Evolutionary conservation across 805 yeast genomes (phyloP), one percentile per base, ranked within the genome.

Genomic region (baker's yeast (Saccharomyces cerevisiae)): DNA sequence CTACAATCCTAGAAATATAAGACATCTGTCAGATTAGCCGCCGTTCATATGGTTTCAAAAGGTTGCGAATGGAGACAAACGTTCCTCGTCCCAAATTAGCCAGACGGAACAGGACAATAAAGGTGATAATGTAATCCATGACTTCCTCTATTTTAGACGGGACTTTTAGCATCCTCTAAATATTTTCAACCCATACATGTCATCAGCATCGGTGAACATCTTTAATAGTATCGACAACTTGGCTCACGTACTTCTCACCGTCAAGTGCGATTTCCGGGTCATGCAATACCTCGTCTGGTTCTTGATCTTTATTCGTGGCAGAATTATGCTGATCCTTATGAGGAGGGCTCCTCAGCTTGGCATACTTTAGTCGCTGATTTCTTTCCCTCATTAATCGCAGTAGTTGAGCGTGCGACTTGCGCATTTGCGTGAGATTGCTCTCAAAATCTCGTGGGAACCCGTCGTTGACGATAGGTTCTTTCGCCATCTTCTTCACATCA

Each of bases 401-500:
- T 57, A 83, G 65, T 41, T 71, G 74, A 21, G 76, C 59, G 61
- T 89, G 95, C n/a, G 82, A 73, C 10, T 66, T 62, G 57, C 87
- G 80, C 47, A 87, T 71, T 47, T 75, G 71, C n/a, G 68, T 66
- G 51, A 89, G 69, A 48, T 62, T 57, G 8, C 57, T 54, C 51
- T 71, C 73, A 46, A 62, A 64, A 4, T 60, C 67, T 4, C 70
- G 73, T 53, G 79, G 79, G 63, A 83, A 82, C 8, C 58, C 63
- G 21, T 59, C 61, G 30, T 55, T 62, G 74, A 79, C n/a, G 77
- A 75, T 46, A 76, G 77, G 50, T 68, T 77, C 58, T 62, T 63
- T 62, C 1, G 88, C 81, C 74, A 85, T 76, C 51, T 74, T 75
- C 54, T 79, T 79, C 6, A 89, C 94, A 58, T 88, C 96, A 59